These are phyloP conservation scores for Sporothrix phasma DNA, from an alignment of 2,329 filamentous ascomycete species.

Conservation along the genomic window DNA sequence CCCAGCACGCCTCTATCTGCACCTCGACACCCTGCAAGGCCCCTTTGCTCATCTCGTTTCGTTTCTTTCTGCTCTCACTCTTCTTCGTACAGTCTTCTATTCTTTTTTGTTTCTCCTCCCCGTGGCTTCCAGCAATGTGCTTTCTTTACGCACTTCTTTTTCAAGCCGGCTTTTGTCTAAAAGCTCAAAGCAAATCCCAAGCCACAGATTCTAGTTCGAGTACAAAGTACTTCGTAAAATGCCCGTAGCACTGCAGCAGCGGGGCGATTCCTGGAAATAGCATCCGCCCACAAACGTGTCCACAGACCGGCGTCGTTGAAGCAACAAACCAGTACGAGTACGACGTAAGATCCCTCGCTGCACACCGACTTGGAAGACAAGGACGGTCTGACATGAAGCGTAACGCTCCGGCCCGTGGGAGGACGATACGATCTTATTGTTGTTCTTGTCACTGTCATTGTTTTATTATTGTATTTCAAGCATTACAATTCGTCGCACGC, in stretches of 20 bases:
- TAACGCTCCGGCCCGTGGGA: neutral
- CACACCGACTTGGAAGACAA: neutral
- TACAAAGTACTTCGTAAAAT: neutral
- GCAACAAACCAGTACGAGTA: no score
- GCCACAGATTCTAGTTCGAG: neutral
- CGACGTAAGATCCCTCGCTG: neutral
- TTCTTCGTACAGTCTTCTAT: neutral
- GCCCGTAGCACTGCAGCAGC: neutral
- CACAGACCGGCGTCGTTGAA: neutral
- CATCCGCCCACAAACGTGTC: neutral
- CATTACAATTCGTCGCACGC: no score
- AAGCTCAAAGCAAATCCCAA: neutral
- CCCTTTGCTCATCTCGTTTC: slow-evolving; percentile 16
- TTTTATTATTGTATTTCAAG: no score
- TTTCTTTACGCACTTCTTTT: neutral
- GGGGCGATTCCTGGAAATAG: slow-evolving; percentile 2
- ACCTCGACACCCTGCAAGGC: slow-evolving; percentile 5
- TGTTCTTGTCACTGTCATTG: no score
- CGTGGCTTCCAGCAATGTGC: neutral
- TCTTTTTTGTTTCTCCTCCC: neutral
- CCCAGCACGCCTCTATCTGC: neutral
- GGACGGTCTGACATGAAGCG: neutral
- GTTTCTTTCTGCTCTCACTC: neutral
- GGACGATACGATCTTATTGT: no score
- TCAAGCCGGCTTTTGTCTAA: neutral